Conservation (phyloP, 352 stramenopile genomes). For the Phytophthora cryptogea region DNA sequence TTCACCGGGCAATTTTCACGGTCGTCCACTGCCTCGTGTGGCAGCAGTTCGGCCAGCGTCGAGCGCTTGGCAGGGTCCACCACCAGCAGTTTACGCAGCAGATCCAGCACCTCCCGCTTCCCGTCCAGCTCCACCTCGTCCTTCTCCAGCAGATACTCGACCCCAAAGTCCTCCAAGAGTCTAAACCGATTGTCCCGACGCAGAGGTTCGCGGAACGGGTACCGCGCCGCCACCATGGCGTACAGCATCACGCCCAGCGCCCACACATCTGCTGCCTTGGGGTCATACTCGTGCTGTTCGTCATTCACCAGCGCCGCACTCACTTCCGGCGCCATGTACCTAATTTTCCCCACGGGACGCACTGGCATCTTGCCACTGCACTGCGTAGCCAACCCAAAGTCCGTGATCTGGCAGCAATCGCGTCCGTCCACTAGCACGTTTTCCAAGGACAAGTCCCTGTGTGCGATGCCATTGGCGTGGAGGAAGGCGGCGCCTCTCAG, state of each 20-base stretch:
- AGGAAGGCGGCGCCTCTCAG: conserved; percentile 68
- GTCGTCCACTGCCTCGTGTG: conserved; percentile 32
- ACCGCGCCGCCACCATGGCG: conserved; percentile 66
- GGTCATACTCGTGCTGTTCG: conserved; percentile 52
- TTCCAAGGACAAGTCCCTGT: conserved; percentile 83
- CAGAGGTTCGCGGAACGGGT: conserved; percentile 65
- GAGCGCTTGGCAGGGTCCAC: conserved; percentile 54
- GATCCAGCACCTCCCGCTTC: conserved; percentile 47
- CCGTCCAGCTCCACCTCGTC: conserved; percentile 54
- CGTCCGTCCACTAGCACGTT: conserved; percentile 77
- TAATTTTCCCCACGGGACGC: conserved; percentile 69
- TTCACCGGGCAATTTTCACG: conserved; percentile 14
- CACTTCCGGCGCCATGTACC: conserved; percentile 84
- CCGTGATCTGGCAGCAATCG: conserved; percentile 75
- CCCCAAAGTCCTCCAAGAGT: conserved; percentile 57
- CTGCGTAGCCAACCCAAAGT: conserved; percentile 78
- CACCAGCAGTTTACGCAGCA: conserved; percentile 58
- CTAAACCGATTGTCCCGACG: conserved; percentile 61
- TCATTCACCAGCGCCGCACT: conserved; percentile 36
- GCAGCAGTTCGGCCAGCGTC: conserved; percentile 43
- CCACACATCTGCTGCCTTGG: conserved; percentile 73
- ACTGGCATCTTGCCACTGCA: conserved; percentile 22
- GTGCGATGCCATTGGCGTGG: conserved; percentile 73
- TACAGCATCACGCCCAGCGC: conserved; percentile 84
- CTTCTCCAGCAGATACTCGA: conserved; percentile 73